A percentile compares a stretch with the other conserved stretches of the same genome.
Evolutionary conservation across 2,329 filamentous ascomycete species (phyloP).

Genomic region (Hyphodiscus sp.): DNA sequence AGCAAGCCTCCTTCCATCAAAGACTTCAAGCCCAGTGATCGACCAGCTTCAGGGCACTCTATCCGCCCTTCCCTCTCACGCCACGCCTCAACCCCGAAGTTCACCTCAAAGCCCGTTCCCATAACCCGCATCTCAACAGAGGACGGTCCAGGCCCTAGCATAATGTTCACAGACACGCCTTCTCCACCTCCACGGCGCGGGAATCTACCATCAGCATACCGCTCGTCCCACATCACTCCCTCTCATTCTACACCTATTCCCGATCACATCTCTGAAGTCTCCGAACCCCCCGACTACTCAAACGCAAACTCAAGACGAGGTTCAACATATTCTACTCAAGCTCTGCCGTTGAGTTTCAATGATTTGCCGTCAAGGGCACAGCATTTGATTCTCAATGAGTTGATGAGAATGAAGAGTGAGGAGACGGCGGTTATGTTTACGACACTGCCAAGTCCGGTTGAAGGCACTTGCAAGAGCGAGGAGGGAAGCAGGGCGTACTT

Average conservation of each 20-base stretch:
- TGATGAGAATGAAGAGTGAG: slow-evolving; percentile 62
- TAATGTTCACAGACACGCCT: slow-evolving; percentile 62
- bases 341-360: slow-evolving; percentile 73
- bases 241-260: not conserved
- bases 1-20: slow-evolving; percentile 13
- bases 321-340: slow-evolving; percentile 50
- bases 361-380: slow-evolving; percentile 79
- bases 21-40: not conserved
- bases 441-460: slow-evolving; percentile 72
- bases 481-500: slow-evolving; percentile 67
- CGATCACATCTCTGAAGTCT: slow-evolving; percentile 15
- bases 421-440: slow-evolving; percentile 76
- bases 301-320: slow-evolving; percentile 22
- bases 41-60: slow-evolving; percentile 17
- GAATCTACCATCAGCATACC: slow-evolving; percentile 26
- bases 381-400: slow-evolving; percentile 79
- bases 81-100: slow-evolving; percentile 53
- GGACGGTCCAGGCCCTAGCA: slow-evolving; percentile 60
- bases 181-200: slow-evolving; percentile 19
- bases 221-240: not conserved
- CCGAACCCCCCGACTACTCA: slow-evolving; percentile 2
- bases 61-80: slow-evolving; percentile 43
- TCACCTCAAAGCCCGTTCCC: slow-evolving; percentile 68
- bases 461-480: slow-evolving; percentile 68
- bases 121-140: slow-evolving; percentile 60